Evolutionary conservation across 1,284 basidiomycete genomes (phyloP).

Genomic region (Amylostereum areolatum): DNA sequence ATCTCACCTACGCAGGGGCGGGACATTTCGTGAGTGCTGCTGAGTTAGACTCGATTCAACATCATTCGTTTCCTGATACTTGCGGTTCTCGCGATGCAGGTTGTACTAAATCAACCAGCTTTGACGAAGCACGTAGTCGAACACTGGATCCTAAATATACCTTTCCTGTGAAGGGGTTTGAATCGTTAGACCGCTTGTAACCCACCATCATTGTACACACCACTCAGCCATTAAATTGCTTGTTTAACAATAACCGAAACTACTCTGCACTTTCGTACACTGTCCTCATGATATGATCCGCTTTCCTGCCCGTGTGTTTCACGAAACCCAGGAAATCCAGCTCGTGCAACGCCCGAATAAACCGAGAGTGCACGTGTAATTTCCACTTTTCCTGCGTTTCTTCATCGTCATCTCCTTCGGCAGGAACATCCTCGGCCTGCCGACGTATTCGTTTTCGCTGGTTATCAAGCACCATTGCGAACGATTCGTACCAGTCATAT

Average conservation of each 20-base stretch:
- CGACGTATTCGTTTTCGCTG: constrained; percentile 32
- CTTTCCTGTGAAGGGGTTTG: constrained; percentile 5
- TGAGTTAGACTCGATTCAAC: too few species aligned
- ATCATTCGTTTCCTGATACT: too few species aligned
- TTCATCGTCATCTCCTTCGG: constrained; percentile 21
- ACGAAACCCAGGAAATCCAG: constrained; percentile 73
- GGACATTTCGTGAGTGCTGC: constrained; percentile 8
- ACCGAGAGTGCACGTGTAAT: constrained; percentile 65
- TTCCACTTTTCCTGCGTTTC: constrained; percentile 46
- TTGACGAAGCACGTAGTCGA: constrained; percentile 11
- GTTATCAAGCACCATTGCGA: constrained; percentile 52
- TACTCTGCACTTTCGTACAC: constrained; percentile 53
- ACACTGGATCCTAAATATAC: constrained; percentile 9
- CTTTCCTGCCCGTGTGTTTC: constrained; percentile 71
- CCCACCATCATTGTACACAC: too few species aligned
- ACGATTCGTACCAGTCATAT: constrained; percentile 77
- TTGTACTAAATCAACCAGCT: constrained; percentile 10
- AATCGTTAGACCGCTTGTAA: too few species aligned
- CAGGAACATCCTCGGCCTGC: not conserved
- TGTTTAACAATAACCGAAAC: too few species aligned
- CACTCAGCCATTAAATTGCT: too few species aligned
- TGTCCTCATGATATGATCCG: constrained; percentile 66
- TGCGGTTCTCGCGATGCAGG: too few species aligned
- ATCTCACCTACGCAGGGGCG: constrained; percentile 5
- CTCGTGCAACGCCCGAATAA: constrained; percentile 71